phyloP scores from a whole-genome alignment of 495 filamentous ascomycete species.

The Penicillium canariense region DNA sequence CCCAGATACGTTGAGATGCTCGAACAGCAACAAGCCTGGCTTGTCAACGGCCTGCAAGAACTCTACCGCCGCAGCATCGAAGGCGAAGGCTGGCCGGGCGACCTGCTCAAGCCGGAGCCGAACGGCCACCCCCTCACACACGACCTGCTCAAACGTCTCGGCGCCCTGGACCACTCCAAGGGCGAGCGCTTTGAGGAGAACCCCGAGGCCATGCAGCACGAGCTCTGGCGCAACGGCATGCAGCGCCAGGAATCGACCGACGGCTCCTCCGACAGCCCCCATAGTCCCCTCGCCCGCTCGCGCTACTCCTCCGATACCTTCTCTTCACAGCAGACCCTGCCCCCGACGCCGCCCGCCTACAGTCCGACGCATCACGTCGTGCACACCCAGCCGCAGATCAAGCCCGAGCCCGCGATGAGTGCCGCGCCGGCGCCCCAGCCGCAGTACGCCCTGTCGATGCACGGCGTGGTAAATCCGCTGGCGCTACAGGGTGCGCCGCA shows the following conservation, averaged over 20 bases:
- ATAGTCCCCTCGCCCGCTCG: slow-evolving; percentile 39
- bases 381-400: slow-evolving; percentile 20
- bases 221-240: slow-evolving; percentile 50
- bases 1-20: slow-evolving; percentile 67
- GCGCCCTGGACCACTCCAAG: slow-evolving; percentile 50
- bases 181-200: slow-evolving; percentile 61
- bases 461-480: slow-evolving; percentile 41
- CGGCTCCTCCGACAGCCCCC: slow-evolving; percentile 51
- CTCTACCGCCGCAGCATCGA: slow-evolving; percentile 52
- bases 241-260: slow-evolving; percentile 54
- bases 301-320: slow-evolving; percentile 40
- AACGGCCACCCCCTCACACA: slow-evolving; percentile 64
- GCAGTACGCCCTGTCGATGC: slow-evolving; percentile 30
- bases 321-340: slow-evolving; percentile 28
- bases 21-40: slow-evolving; percentile 65
- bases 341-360: slow-evolving; percentile 39
- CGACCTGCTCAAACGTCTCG: slow-evolving; percentile 60
- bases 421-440: slow-evolving; percentile 16
- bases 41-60: slow-evolving; percentile 61
- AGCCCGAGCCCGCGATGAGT: slow-evolving; percentile 31
- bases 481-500: slow-evolving; percentile 34
- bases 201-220: slow-evolving; percentile 52
- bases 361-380: slow-evolving; percentile 29
- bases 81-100: slow-evolving; percentile 55
- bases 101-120: slow-evolving; percentile 47